Base-by-base conservation (phyloP, 1,284 basidiomycete genomes). In the Cutaneotrichosporon spelunceum region DNA sequence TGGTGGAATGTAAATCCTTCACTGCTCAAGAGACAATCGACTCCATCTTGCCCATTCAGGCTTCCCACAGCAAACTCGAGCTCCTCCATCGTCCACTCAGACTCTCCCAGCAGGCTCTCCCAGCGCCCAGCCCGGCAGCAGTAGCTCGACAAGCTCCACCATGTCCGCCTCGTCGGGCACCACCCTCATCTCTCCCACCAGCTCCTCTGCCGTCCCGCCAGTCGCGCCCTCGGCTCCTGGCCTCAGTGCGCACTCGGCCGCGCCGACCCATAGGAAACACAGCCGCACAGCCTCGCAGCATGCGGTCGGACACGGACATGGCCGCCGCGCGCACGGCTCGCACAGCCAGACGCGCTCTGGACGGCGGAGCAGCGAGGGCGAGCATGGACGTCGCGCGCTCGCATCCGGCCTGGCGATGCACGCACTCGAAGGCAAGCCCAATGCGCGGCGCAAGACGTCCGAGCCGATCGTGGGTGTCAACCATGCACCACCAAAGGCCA, bases 321-420 rank as follows among this genome's bases (percentile, higher is more conserved):
- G 36, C 13, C 60, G 59, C 53, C 29, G 49, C 27, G 16, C 52
- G 26, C 58, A 60, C 36, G 27, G 53, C 53, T 52, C 60, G 36
- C 66, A 59, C 52, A 27, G 30, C 30, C 30, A 13, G 54, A 57
- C 26, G 7, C 63, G 48, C 58, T 33, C 33, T 23, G n/a, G 54
- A 24, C 64, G 71, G 26, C 64, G 73, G 27, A 47, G 61, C 9
- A 68, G 65, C 26, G 76, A 74, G 29, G 66, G 72, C 4, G 76
- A 77, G 45, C 44, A 53, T 23, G 74, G 76, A 2, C 62, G 72
- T n/a, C 66, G 74, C 30, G 76, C 73, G 8, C 27, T 73, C 49
- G 67, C 65, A 0, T 73, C 74, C 16, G 76, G 75, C 8, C 57
- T 78, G 30, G 66, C 72, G 9, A 78, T 78, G 76, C 69, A 73